These are phyloP conservation scores for Dispira simplex DNA, from an alignment of 192 early-diverging fungal species.

Conservation along the genomic window DNA sequence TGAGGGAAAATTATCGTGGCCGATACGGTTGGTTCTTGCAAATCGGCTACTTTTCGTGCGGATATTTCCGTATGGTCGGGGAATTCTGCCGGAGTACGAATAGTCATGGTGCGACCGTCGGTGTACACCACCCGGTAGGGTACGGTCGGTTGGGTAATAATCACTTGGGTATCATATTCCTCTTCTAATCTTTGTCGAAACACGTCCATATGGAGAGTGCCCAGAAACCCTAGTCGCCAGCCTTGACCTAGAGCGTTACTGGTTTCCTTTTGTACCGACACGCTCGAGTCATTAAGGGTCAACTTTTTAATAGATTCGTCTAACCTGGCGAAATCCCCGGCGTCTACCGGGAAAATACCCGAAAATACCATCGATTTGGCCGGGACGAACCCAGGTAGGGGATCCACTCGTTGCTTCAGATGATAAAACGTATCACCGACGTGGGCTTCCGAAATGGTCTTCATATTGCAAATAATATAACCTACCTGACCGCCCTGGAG, in stretches of 20 bases:
- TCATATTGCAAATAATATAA: conserved; percentile 86
- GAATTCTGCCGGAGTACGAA: conserved; percentile 84
- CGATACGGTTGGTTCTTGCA: conserved; percentile 84
- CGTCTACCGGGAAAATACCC: conserved; percentile 84
- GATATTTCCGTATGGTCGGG: conserved; percentile 56
- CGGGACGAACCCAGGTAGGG: conserved; percentile 80
- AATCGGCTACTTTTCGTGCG: conserved; percentile 34
- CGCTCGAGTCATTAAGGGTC: conserved; percentile 91
- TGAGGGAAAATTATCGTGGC: conserved; percentile 85
- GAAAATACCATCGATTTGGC: conserved; percentile 97
- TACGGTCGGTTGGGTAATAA: conserved; percentile 87
- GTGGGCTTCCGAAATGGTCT: conserved; percentile 77
- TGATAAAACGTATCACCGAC: conserved; percentile 92
- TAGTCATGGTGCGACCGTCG: conserved; percentile 27
- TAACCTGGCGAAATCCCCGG: conserved; percentile 72
- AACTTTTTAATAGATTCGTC: conserved; percentile 85
- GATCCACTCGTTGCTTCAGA: conserved; percentile 41
- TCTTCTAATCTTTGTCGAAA: conserved; percentile 85
- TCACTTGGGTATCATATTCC: conserved; percentile 83
- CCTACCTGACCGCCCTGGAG: conserved; percentile 66
- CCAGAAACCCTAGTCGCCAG: conserved; percentile 89
- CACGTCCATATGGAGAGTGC: conserved; percentile 97
- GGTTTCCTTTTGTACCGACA: conserved; percentile 73
- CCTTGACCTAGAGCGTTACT: conserved; percentile 85
- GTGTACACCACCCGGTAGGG: conserved; percentile 53